A percentile compares a stretch with the other conserved stretches of the same genome.
phyloP scores from a whole-genome alignment of 257 asterid species.

The Penstemon newberryi region DNA sequence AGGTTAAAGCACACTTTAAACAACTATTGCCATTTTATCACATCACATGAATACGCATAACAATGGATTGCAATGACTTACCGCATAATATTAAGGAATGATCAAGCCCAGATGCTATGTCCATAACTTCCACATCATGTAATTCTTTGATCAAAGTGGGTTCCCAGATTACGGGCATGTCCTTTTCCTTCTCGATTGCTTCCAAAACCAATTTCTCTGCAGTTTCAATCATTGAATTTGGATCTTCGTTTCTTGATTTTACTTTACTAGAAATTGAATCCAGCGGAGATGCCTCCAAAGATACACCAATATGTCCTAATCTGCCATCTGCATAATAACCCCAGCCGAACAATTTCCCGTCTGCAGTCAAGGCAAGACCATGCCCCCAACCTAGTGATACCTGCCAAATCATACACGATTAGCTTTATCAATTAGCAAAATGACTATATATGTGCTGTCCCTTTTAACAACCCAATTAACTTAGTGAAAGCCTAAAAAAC shows the following conservation, averaged over 20 bases:
- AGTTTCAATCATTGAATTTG: constrained; percentile 47
- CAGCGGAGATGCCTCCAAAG: constrained; percentile 72
- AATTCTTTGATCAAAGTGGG: constrained; percentile 75
- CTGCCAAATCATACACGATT: constrained; percentile 43
- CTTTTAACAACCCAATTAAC: not conserved
- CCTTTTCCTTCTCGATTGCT: constrained; percentile 84
- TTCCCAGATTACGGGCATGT: constrained; percentile 87
- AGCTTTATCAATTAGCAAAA: constrained; percentile 8
- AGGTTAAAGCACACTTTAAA: too few species aligned
- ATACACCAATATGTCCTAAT: constrained; percentile 67
- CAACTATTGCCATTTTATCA: not conserved
- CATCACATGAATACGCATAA: not conserved
- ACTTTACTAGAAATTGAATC: constrained; percentile 48
- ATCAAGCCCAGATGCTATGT: constrained; percentile 85
- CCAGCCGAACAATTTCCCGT: constrained; percentile 91
- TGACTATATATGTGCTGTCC: not conserved
- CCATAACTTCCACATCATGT: constrained; percentile 49
- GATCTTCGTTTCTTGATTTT: constrained; percentile 24
- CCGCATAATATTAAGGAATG: constrained; percentile 77
- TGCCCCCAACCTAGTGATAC: constrained; percentile 98
- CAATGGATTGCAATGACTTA: constrained; percentile 38
- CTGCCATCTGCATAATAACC: constrained; percentile 98
- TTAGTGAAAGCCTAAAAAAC: constrained; percentile 45
- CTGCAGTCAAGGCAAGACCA: constrained; percentile 75
- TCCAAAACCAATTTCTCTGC: constrained; percentile 67